phyloP scores from a whole-genome alignment of 805 yeast species.

The Priceomyces castillae region DNA sequence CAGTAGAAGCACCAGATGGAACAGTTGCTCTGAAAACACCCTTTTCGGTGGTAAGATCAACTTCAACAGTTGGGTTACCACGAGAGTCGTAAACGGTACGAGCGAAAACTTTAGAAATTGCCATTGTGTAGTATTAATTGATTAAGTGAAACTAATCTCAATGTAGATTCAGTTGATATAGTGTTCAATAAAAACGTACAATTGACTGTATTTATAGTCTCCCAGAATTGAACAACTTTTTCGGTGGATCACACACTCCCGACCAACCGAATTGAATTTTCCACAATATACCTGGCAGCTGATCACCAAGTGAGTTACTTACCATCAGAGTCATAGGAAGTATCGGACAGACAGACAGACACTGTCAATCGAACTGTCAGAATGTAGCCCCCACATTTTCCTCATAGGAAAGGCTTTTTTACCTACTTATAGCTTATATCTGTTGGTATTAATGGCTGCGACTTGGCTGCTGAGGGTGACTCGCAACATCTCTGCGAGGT shows the following conservation, averaged over 20 bases:
- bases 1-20: conserved; percentile 99
- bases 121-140: conserved; percentile 47
- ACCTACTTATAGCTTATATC: too few species aligned
- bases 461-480: too few species aligned
- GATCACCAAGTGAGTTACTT: too few species aligned
- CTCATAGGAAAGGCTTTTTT: too few species aligned
- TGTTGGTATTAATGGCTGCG: too few species aligned
- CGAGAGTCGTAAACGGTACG: conserved; percentile 99
- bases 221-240: conserved; percentile 1
- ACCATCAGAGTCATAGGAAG: too few species aligned
- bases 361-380: too few species aligned
- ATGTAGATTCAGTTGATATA: conserved; percentile 1
- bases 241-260: conserved; percentile 26
- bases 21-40: conserved; percentile 97
- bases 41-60: conserved; percentile 86
- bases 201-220: conserved; percentile 6
- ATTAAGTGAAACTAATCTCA: neutral
- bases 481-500: too few species aligned
- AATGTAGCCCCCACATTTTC: too few species aligned
- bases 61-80: conserved; percentile 99
- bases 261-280: conserved; percentile 20
- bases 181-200: neutral
- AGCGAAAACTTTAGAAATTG: conserved; percentile 83
- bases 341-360: too few species aligned
- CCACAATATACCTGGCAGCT: too few species aligned